phyloP scores from a whole-genome alignment of 345 rosid genomes.

The Jatropha curcas region DNA sequence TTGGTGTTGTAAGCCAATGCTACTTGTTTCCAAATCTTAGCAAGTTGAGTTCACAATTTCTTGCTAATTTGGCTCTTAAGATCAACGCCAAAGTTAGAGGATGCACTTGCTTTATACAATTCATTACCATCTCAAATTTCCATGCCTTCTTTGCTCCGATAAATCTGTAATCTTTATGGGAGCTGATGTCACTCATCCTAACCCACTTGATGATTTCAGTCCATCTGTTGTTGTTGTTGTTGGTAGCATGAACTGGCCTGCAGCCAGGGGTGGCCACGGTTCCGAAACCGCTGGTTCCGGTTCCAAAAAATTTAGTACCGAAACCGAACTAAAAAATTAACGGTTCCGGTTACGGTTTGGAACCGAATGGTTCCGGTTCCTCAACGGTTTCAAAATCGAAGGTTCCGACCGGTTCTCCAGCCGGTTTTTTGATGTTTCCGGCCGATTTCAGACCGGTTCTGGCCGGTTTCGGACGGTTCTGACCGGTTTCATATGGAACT shows the following conservation, averaged over 20 bases:
- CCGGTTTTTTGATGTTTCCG: too few species aligned
- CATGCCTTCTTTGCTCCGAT: conserved; percentile 56
- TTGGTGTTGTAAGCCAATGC: conserved; percentile 87
- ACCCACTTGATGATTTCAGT: conserved; percentile 88
- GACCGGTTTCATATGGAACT: too few species aligned
- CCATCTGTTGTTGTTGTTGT: conserved; percentile 98
- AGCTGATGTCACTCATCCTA: conserved; percentile 97
- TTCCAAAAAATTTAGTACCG: too few species aligned
- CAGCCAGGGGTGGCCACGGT: too few species aligned
- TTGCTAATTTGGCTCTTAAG: conserved; percentile 89
- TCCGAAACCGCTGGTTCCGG: too few species aligned
- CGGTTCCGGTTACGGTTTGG: too few species aligned
- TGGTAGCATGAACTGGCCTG: conserved; percentile 99
- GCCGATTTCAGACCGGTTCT: too few species aligned
- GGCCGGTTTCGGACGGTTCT: too few species aligned
- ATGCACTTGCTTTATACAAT: conserved; percentile 77
- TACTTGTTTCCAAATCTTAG: conserved; percentile 82
- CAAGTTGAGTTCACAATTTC: conserved; percentile 81
- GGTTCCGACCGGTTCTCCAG: too few species aligned
- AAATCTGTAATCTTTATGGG: conserved; percentile 98
- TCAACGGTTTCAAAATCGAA: too few species aligned
- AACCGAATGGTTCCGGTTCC: too few species aligned
- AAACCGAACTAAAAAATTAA: too few species aligned
- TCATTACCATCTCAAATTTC: conserved; percentile 80
- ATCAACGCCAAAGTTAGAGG: conserved; percentile 97